Conservation (phyloP, 2,329 filamentous ascomycete species). For the Trichoderma sp. region DNA sequence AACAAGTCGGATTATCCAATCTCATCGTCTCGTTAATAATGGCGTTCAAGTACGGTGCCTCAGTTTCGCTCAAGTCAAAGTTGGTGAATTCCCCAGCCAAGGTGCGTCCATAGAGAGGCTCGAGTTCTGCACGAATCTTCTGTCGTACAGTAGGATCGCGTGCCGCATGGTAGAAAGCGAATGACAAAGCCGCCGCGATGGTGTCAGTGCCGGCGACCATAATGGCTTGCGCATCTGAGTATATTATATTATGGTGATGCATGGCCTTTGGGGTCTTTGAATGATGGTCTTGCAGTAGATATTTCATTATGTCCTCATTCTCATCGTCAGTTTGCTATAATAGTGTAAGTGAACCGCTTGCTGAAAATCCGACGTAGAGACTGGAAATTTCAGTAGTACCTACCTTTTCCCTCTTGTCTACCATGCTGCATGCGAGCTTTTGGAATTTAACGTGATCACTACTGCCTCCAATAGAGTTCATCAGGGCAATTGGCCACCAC, state of each 20-base stretch:
- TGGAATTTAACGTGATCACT: background rate
- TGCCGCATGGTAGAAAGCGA: background rate
- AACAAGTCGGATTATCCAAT: constrained; percentile 28
- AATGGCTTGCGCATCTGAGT: constrained; percentile 24
- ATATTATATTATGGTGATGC: constrained; percentile 24
- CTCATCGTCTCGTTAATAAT: constrained; percentile 32
- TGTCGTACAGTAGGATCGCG: constrained; percentile 4
- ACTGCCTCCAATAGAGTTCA: constrained; percentile 16
- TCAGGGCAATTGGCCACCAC: constrained; percentile 25
- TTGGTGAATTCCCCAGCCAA: constrained; percentile 22
- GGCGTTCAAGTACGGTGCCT: constrained; percentile 25
- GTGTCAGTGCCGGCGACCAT: constrained; percentile 22
- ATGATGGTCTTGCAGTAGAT: constrained; percentile 25
- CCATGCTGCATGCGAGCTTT: background rate
- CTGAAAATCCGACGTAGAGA: background rate
- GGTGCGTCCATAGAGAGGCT: constrained; percentile 20
- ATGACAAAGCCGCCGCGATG: background rate
- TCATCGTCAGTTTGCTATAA: constrained; percentile 18
- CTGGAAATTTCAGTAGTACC: background rate
- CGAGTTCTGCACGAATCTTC: constrained; percentile 22
- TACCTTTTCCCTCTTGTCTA: background rate
- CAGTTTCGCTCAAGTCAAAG: constrained; percentile 21
- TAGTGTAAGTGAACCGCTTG: background rate
- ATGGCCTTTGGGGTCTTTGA: constrained; percentile 26
- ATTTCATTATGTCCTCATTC: constrained; percentile 27